Conservation (phyloP, 108 stramenopile species). For the Conticribra weissflogii region DNA sequence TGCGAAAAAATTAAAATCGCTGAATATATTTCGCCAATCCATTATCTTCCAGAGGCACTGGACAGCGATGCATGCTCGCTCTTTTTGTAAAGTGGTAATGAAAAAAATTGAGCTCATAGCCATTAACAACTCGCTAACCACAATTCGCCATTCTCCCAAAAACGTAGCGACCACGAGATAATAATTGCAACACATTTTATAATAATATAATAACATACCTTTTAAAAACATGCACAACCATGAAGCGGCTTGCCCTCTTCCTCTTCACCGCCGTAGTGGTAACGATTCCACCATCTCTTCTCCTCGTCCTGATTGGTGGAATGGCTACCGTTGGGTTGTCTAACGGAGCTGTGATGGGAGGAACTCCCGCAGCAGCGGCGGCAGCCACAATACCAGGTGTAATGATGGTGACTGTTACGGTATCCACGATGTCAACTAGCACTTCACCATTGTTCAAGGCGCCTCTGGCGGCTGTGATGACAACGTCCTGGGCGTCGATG, state of each 20-base stretch:
- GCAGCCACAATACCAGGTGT: not conserved
- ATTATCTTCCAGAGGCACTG: no score
- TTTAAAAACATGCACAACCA: constrained; percentile 4
- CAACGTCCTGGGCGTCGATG: not conserved
- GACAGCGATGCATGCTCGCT: no score
- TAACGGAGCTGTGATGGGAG: constrained; percentile 13
- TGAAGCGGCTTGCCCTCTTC: constrained; percentile 38
- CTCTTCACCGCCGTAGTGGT: constrained; percentile 38
- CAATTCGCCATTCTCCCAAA: no score
- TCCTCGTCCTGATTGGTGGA: constrained; percentile 8
- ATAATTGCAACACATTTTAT: not conserved
- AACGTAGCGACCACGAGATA: not conserved
- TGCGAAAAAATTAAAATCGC: no score
- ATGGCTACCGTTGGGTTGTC: not conserved
- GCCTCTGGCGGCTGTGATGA: not conserved
- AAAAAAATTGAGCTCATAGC: no score
- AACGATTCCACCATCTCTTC: constrained; percentile 18
- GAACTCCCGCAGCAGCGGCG: no score
- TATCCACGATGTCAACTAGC: not conserved
- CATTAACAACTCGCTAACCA: no score
- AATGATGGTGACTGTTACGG: not conserved
- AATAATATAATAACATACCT: not conserved
- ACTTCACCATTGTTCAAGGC: not conserved
- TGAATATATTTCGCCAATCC: no score
- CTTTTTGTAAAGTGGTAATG: no score